Base-by-base conservation (phyloP, 2,329 filamentous ascomycete species). In the Sporothrix inflata region DNA sequence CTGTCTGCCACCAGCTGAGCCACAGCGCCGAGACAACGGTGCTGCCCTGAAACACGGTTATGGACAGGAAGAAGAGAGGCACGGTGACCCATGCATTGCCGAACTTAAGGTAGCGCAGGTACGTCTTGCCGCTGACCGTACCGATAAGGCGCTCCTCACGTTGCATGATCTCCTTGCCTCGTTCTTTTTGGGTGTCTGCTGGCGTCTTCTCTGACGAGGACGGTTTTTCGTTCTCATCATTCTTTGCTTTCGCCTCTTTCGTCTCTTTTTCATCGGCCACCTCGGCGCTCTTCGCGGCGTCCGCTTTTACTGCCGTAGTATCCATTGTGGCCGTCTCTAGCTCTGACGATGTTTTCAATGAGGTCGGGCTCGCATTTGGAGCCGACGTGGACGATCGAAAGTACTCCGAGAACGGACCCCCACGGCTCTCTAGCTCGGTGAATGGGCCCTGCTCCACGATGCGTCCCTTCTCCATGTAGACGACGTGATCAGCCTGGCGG, bases 1-100 rank as follows among this genome's bases (percentile, higher is more conserved):
- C 79, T 12, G 86, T 88, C 4, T 88, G 90, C 90, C 90, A 92
- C 82, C 87, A 92, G 3, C 89, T 89, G 4, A 92, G 83, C 90
- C 90, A 92, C 73, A 92, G 79, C 72, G 87, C 89, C 12, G 89
- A 91, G 74, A 86, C 84, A 68, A 92, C 89, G 74, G 89, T 91
- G 63, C 87, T 84, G 21, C 87, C 87, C 77, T 91, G 89, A 1
- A 86, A 86, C 47, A 89, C 76, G 40, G 86, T 78, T 16, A 91
- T 83, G 70, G 76, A 68, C 1, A 89, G 78, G 55, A 86, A 70
- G 4, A 91, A 76, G 4, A 90, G 82, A 12, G 87, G 76, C 0
- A 90, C 84, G 6, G 86, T 88, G 60, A 88, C 83, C 75, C 85
- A 82, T 42, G 88, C 81, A 8, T 86, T 87, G n/a, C 88, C 88